Evolutionary conservation across 1,284 basidiomycete genomes (phyloP), one percentile per base, ranked within the genome.

Genomic region (Fomitopsis palustris): DNA sequence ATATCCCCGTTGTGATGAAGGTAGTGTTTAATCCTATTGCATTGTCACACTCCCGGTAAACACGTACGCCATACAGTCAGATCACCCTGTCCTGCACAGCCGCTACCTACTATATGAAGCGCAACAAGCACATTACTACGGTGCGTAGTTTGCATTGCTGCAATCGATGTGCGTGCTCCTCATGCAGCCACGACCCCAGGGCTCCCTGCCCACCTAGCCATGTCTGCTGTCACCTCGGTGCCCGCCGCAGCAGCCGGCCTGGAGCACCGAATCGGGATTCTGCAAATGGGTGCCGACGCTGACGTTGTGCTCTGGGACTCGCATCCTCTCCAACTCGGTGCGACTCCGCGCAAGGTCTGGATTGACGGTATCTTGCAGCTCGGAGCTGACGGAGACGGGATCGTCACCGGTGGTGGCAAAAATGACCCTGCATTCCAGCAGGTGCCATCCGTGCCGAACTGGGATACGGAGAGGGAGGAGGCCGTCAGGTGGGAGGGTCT

Each of bases 81-180:
- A 90, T 59, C 87, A 90, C 63, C 83, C 85, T 17, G 82, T 85
- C 5, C 61, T 92, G 23, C 88, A 95, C 69, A 90, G 89, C 41
- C 83, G 95, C 4, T 86, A 88, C 67, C 77, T 97, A 12, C 69
- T 93, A 7, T 88, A 85, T 67, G 93, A 97, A 72, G 94, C 95
- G 0, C 91, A 93, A 59, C 90, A 95, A 72, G 93, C 91, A 1
- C 87, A 94, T 68, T 88, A 91, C 70, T 95, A 85, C 65, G 86
- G 70, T 72, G 58, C 12, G 58, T 38, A 16, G n/a, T 3, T 21
- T 10, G 14, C 1, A 42, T n/a, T 2, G 12, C 10, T 5, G 16
- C 19, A 42, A 42, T 6, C 27, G 42, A 14, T 19, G 17, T 38
- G 5, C 7, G 7, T 10, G 10, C 10, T n/a, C 16, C 42, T 33